Evolutionary conservation across 176 grass and related monocot species (phyloP).

Genomic region (Tillandsia fasciculata): DNA sequence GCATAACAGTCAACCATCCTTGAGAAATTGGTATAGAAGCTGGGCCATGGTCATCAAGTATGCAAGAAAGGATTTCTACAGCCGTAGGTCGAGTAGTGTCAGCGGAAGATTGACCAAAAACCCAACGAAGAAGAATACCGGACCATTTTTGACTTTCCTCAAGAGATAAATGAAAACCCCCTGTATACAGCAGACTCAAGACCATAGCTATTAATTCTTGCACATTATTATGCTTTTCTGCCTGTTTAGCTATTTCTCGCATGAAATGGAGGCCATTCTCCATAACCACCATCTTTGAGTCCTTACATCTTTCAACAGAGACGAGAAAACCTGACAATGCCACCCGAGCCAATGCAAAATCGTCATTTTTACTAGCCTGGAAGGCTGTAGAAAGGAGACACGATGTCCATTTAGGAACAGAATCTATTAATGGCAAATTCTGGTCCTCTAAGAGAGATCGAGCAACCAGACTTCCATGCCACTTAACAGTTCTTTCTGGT

Average conservation of each 20-base stretch:
- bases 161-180: slow-evolving; percentile 71
- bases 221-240: slow-evolving; percentile 63
- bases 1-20: slow-evolving; percentile 79
- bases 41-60: slow-evolving; percentile 80
- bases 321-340: slow-evolving; percentile 81
- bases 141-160: slow-evolving; percentile 94
- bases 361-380: slow-evolving; percentile 61
- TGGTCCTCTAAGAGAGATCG: slow-evolving; percentile 65
- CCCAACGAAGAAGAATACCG: slow-evolving; percentile 77
- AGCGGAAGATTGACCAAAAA: slow-evolving; percentile 78
- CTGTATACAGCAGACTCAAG: slow-evolving; percentile 60
- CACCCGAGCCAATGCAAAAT: slow-evolving; percentile 64
- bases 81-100: slow-evolving; percentile 47
- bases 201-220: slow-evolving; percentile 67
- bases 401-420: slow-evolving; percentile 71
- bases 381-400: slow-evolving; percentile 95
- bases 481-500: slow-evolving; percentile 90
- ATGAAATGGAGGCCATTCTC: slow-evolving; percentile 77
- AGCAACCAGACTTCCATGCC: slow-evolving; percentile 85
- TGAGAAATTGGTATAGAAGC: slow-evolving; percentile 84
- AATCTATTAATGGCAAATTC: slow-evolving; percentile 51
- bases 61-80: slow-evolving; percentile 74
- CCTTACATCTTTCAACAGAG: slow-evolving; percentile 65
- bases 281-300: slow-evolving; percentile 69
- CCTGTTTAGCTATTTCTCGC: slow-evolving; percentile 69